phyloP scores from a whole-genome alignment of 1,284 basidiomycete genomes.

The Trichosporon ovoides region DNA sequence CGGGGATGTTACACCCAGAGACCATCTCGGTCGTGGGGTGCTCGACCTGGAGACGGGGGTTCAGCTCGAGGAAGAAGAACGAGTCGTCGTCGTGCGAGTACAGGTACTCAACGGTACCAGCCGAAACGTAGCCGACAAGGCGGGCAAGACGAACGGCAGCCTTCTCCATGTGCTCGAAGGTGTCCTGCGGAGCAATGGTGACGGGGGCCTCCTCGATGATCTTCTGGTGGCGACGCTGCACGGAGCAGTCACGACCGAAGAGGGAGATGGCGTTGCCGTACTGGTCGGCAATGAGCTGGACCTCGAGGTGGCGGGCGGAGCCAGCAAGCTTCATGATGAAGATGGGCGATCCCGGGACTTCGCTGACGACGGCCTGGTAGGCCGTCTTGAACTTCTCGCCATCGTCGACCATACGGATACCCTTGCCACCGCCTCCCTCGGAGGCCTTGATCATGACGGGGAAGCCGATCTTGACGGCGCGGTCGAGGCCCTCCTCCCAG shows the following conservation, averaged over 20 bases:
- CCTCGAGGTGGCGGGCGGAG: conserved; percentile 94
- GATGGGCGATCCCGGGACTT: conserved; percentile 97
- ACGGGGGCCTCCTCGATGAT: conserved; percentile 99
- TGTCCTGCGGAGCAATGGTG: conserved; percentile 86
- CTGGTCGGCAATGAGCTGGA: conserved; percentile 97
- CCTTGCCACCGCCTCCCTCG: conserved; percentile 98
- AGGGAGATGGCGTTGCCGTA: conserved; percentile 99
- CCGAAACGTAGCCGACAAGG: conserved; percentile 97
- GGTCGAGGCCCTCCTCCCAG: conserved; percentile 80
- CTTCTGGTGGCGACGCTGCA: conserved; percentile 99
- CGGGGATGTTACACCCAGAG: conserved; percentile 94
- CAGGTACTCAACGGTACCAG: conserved; percentile 98
- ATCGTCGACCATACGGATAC: conserved; percentile 86
- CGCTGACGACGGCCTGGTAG: conserved; percentile 87
- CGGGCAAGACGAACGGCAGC: conserved; percentile 96
- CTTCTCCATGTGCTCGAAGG: conserved; percentile 95
- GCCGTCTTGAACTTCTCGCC: conserved; percentile 86
- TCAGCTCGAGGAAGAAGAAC: conserved; percentile 98
- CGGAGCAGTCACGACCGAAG: conserved; percentile 98
- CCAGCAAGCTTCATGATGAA: conserved; percentile 99
- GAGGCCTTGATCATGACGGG: conserved; percentile 99
- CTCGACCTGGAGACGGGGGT: conserved; percentile 99
- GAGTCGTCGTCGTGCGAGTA: conserved; percentile 90
- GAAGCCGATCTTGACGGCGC: conserved; percentile 85
- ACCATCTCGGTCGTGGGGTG: conserved; percentile 99